Percentiles rank a stretch among this genome's conserved stretches.
Conservation (phyloP, 805 yeast species). For the Cyberlindnera mycetangii region DNA sequence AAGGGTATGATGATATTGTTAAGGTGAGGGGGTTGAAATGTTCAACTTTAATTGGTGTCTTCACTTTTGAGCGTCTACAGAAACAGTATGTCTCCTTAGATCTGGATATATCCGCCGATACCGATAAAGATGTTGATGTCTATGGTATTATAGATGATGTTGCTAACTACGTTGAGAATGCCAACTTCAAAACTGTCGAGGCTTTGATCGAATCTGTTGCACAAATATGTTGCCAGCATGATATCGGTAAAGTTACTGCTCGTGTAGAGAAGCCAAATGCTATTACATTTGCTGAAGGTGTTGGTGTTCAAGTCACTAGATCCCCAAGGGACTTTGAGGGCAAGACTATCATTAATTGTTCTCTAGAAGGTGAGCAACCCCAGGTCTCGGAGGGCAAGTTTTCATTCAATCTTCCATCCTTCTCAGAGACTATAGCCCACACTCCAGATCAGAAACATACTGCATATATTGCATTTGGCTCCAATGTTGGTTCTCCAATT, state of each 20-base stretch:
- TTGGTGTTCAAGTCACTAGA: slow-evolving; percentile 76
- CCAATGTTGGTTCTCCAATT: slow-evolving; percentile 75
- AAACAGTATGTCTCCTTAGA: slow-evolving; percentile 73
- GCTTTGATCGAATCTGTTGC: slow-evolving; percentile 79
- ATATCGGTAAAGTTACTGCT: slow-evolving; percentile 45
- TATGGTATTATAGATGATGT: slow-evolving; percentile 48
- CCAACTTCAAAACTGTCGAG: slow-evolving; percentile 89
- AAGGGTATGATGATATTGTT: slow-evolving; percentile 23
- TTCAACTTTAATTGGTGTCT: slow-evolving; percentile 86
- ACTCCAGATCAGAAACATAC: slow-evolving; percentile 34
- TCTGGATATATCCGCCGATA: slow-evolving; percentile 39
- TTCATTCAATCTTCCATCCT: slow-evolving; percentile 22
- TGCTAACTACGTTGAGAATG: slow-evolving; percentile 61
- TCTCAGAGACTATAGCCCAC: slow-evolving; percentile 35
- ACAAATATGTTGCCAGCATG: slow-evolving; percentile 43
- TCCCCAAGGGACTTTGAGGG: slow-evolving; percentile 38
- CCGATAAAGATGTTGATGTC: slow-evolving; percentile 27
- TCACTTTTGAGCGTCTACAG: slow-evolving; percentile 81
- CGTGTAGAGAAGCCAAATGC: slow-evolving; percentile 86
- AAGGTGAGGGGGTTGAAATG: slow-evolving; percentile 51
- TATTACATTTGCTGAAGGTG: slow-evolving; percentile 80
- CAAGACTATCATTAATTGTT: slow-evolving; percentile 18
- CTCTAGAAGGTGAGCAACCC: not conserved
- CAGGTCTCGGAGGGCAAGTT: not conserved
- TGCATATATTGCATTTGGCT: slow-evolving; percentile 84